Percentiles rank a stretch among this genome's conserved stretches.
These are phyloP conservation scores for Globisporangium nagaii DNA, from an alignment of 352 stramenopile species.

Conservation along the genomic window DNA sequence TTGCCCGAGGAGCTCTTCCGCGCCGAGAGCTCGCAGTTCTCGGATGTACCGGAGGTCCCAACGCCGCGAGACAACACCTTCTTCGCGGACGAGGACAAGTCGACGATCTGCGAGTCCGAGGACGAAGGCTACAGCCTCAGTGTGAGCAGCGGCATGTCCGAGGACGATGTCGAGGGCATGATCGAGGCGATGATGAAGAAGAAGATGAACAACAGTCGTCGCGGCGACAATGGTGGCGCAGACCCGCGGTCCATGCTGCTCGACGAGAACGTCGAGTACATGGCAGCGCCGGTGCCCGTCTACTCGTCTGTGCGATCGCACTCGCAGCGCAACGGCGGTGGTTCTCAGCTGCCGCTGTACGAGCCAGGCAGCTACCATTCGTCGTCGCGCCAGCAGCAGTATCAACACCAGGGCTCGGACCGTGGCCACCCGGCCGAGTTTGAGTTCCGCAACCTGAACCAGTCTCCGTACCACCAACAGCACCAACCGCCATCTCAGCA, in stretches of 20 bases:
- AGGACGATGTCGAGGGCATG: slow-evolving; percentile 12
- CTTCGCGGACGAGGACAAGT: slow-evolving; percentile 4
- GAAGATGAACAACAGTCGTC: slow-evolving; percentile 1
- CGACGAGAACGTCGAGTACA: slow-evolving; percentile 1
- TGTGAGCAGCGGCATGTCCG: slow-evolving; percentile 13
- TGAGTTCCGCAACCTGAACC: slow-evolving; percentile 10
- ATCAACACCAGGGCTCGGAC: no score
- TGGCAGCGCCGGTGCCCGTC: not conserved
- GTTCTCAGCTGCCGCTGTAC: not conserved
- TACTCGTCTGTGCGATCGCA: not conserved
- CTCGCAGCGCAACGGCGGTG: not conserved
- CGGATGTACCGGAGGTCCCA: not conserved
- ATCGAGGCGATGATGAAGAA: slow-evolving; percentile 13
- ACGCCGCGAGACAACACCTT: not conserved
- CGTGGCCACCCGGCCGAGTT: slow-evolving; percentile 1
- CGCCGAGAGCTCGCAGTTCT: slow-evolving; percentile 4
- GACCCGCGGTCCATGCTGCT: not conserved
- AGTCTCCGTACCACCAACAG: not conserved
- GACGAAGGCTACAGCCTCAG: slow-evolving; percentile 12
- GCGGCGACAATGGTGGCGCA: not conserved
- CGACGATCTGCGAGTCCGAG: slow-evolving; percentile 9
- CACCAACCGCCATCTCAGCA: not conserved
- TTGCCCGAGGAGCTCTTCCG: slow-evolving; percentile 8
- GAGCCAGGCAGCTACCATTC: not conserved
- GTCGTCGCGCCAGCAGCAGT: not conserved